These are phyloP conservation scores for Juglanconis sp. DNA, from an alignment of 2,329 filamentous ascomycete species.

Conservation along the genomic window DNA sequence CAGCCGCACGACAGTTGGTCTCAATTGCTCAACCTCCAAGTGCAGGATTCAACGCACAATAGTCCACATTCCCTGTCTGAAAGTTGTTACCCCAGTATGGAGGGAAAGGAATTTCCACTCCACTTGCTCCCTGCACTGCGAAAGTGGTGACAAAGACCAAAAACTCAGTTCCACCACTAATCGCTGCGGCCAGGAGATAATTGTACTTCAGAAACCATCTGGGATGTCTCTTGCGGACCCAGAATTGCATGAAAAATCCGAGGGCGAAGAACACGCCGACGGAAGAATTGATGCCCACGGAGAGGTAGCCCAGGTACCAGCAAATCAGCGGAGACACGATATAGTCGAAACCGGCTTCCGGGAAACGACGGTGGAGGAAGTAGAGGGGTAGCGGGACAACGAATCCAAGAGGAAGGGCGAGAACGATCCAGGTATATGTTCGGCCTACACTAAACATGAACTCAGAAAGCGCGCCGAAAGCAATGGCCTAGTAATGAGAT, in stretches of 20 bases:
- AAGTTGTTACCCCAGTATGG: slow-evolving; percentile 24
- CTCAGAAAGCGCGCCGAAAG: slow-evolving; percentile 33
- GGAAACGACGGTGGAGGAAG: slow-evolving; percentile 29
- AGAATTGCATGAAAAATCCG: slow-evolving; percentile 32
- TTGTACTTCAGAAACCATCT: slow-evolving; percentile 29
- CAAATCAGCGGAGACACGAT: slow-evolving; percentile 40
- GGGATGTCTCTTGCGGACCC: slow-evolving; percentile 24
- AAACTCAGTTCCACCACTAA: slow-evolving; percentile 27
- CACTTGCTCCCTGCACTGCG: slow-evolving; percentile 4
- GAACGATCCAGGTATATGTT: slow-evolving; percentile 36
- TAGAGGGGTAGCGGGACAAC: slow-evolving; percentile 40
- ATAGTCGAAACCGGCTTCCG: slow-evolving; percentile 27
- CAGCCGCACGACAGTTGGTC: too few species aligned
- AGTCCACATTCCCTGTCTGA: slow-evolving; percentile 18
- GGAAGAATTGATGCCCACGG: slow-evolving; percentile 38
- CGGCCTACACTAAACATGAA: slow-evolving; percentile 39
- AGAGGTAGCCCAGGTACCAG: slow-evolving; percentile 40
- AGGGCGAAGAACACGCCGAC: slow-evolving; percentile 30
- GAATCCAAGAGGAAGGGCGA: slow-evolving; percentile 41
- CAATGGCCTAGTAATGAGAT: slow-evolving; percentile 3
- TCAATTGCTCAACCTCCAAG: neutral
- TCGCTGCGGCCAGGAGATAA: slow-evolving; percentile 25
- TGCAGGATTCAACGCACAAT: slow-evolving; percentile 3
- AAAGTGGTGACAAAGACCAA: slow-evolving; percentile 22
- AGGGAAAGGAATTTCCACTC: neutral